phyloP scores from a whole-genome alignment of 805 yeast species.

The Wickerhamomyces sydowiorum region DNA sequence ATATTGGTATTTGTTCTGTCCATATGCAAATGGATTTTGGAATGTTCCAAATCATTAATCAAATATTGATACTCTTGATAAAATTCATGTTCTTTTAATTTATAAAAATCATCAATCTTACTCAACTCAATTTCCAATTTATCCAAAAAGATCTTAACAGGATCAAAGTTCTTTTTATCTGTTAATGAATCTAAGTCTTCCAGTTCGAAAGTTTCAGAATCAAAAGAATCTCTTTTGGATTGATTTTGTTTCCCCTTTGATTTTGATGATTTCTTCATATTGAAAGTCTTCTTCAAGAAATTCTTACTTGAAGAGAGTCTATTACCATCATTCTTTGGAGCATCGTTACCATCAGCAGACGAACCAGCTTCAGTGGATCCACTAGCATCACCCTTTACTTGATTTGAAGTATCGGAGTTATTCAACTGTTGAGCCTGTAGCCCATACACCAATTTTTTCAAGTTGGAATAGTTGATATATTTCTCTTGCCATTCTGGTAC shows the following conservation, averaged over 20 bases:
- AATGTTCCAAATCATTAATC: slow-evolving; percentile 40
- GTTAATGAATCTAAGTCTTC: slow-evolving; percentile 12
- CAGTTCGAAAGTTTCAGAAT: slow-evolving; percentile 21
- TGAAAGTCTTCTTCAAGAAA: background rate
- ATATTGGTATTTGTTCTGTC: slow-evolving; percentile 17
- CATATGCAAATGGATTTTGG: slow-evolving; percentile 21
- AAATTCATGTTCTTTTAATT: slow-evolving; percentile 39
- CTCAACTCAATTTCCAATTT: slow-evolving; percentile 41
- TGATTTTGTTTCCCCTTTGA: background rate
- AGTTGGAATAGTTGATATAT: slow-evolving; percentile 62
- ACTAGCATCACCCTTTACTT: background rate
- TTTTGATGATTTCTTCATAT: no score
- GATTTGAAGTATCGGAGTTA: background rate
- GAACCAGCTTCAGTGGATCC: background rate
- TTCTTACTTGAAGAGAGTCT: background rate
- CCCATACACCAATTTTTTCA: slow-evolving; percentile 52
- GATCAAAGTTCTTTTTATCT: slow-evolving; percentile 23
- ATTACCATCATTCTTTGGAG: background rate
- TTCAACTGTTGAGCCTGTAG: slow-evolving; percentile 32
- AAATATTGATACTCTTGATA: slow-evolving; percentile 40
- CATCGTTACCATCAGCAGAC: background rate
- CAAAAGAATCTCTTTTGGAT: slow-evolving; percentile 1
- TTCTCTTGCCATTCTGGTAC: slow-evolving; percentile 88
- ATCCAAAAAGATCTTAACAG: slow-evolving; percentile 39
- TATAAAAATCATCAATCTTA: slow-evolving; percentile 49